Evolutionary conservation across 257 asterid species (phyloP), one percentile per base, ranked within the genome.

Genomic region (Nicotiana tomentosiformis): DNA sequence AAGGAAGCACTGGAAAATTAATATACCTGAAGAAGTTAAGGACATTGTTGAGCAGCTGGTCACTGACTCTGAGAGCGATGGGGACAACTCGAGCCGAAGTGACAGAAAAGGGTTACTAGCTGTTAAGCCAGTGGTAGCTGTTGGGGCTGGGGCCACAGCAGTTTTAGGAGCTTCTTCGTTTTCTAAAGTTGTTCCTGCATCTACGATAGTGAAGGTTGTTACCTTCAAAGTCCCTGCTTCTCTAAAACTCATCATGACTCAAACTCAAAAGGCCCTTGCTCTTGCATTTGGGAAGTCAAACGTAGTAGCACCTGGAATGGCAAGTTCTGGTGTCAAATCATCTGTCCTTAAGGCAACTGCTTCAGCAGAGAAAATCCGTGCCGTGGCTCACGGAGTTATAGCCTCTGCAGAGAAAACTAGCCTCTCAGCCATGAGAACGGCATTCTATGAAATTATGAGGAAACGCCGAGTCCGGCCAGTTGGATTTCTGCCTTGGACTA

Each of bases 71-170:
- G 93, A 84, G 49, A 82, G 87, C 30, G 86, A 87, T 30, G 87
- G 64, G 74, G 91, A 93, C 11, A 32, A 81, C 20, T 78, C 84
- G 26, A 77, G 56, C 33, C 85, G 49, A 20, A 4, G 68, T 68
- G 89, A 85, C 72, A 92, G 86, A 81, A 92, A 86, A 81, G 87
- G 90, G 80, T 85, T 90, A 39, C 82, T 93, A 80, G 82, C 93
- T 9, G 94, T 87, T 70, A 96, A 93, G 81, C 98, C 97, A 2
- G 85, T 93, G 86, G 94, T 96, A 20, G 98, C 99, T 4, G 94
- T 94, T 64, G 98, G 98, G 66, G 98, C 99, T 1, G 98, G 99
- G 68, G 99, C 98, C 57, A 92, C 99, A 1, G 98, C 98, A 17
- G 90, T 91, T 60, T 17, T 93, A 32, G 99, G 99, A 69, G 96